Evolutionary conservation across 1,139 yeast species (phyloP), one percentile per base, ranked within the genome.

Genomic region (Hansenula lynferdii): DNA sequence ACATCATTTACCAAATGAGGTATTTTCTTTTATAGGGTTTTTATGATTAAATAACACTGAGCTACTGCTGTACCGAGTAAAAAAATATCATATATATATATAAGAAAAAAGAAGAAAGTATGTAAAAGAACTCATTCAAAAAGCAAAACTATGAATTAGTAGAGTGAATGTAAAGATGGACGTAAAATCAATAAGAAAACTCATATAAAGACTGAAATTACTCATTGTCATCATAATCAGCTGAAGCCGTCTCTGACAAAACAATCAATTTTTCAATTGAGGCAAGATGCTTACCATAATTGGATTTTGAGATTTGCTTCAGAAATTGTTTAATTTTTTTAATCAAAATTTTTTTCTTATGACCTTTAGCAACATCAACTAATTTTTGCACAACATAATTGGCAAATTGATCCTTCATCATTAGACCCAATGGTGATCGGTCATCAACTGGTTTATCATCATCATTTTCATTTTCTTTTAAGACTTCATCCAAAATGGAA

Each of bases 361-460:
- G 72, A 38, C 85, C 83, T 44, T 72, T 74, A 8, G 94, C 76
- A 4, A 85, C 85, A 50, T 86, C 96, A 28, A 92, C 89, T 53
- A 94, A 72, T 60, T 92, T 92, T 62, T 92, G 98, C 41, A 92
- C 87, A 34, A 92, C 99, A 58, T 92, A 92, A 61, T 92, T 92
- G 17, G 97, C 98, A 64, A 84, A 94, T 59, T 92, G 98, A 61
- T 92, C 98, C 59, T 87, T 86, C 89, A 94, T 90, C 97, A 92
- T 89, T 42, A 81, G 62, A 14, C 85, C 85, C 49, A 84, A 67
- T 12, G 87, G 76, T 1, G 85, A 73, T 37, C 72, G 75, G 47
- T 77, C 84, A 43, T 70, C 77, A 19, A 79, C 74, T 26, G 50
- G 48, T 1, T 53, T 41, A 10, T 64, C 65, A 42, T 64, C 62